Conservation (phyloP, 176 grass and related monocot species). For the Carex cristatella region DNA sequence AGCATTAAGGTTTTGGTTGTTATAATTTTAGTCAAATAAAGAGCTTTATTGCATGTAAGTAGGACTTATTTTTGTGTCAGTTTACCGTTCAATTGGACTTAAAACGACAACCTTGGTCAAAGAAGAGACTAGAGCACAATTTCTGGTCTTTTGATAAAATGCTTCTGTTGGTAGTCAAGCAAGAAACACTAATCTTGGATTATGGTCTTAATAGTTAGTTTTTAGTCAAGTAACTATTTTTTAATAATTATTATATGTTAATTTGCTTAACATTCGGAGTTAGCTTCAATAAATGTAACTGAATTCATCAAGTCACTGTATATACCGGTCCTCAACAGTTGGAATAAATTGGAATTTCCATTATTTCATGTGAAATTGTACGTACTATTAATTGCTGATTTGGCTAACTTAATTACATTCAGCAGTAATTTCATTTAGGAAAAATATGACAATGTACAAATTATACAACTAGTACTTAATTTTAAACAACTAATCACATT, state of each 20-base stretch:
- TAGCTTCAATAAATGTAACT: neutral
- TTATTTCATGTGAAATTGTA: no score
- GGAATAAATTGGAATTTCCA: no score
- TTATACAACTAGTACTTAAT: no score
- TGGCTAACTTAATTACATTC: no score
- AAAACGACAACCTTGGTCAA: neutral
- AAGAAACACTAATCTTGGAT: neutral
- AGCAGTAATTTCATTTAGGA: no score
- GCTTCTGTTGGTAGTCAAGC: neutral
- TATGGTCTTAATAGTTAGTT: slow-evolving; percentile 13
- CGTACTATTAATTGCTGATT: no score
- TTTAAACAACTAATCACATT: no score
- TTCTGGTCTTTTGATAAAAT: neutral
- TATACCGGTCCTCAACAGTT: neutral
- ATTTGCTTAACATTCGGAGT: neutral
- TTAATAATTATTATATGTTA: neutral
- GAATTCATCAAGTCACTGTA: neutral
- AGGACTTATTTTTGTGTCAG: neutral
- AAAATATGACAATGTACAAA: no score
- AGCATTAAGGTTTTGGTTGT: neutral
- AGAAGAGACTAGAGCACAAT: neutral
- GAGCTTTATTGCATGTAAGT: neutral
- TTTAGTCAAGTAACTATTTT: neutral
- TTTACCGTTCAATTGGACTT: neutral
- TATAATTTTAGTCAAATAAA: neutral